Evolutionary conservation across 805 yeast genomes (phyloP).

Genomic region (Debaryomyces maramus): DNA sequence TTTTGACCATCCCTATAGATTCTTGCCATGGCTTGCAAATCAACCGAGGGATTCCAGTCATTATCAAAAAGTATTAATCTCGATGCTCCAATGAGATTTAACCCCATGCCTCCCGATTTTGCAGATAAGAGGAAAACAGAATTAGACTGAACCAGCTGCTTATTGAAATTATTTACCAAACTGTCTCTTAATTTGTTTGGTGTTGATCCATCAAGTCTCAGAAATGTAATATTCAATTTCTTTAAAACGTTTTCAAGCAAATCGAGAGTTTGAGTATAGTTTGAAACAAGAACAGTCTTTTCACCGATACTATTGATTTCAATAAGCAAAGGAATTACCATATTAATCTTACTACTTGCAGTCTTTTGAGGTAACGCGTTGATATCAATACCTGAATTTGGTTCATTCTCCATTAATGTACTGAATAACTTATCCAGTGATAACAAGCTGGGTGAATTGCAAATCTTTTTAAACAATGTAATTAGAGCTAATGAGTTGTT

Average conservation of each 20-base stretch:
- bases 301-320: constrained; percentile 52
- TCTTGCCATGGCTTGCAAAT: constrained; percentile 93
- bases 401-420: constrained; percentile 8
- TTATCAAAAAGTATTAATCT: constrained; percentile 83
- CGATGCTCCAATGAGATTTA: constrained; percentile 88
- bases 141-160: constrained; percentile 18
- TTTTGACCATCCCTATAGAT: constrained; percentile 93
- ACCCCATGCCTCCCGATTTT: constrained; percentile 91
- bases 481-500: constrained; percentile 65
- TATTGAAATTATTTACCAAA: constrained; percentile 70
- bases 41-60: constrained; percentile 96
- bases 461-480: constrained; percentile 71
- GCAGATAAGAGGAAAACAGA: constrained; percentile 80
- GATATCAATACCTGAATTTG: constrained; percentile 25
- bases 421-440: constrained; percentile 48
- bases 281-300: constrained; percentile 82
- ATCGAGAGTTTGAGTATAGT: constrained; percentile 85
- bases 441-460: constrained; percentile 76
- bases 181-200: constrained; percentile 63
- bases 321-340: constrained; percentile 56
- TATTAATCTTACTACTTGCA: constrained; percentile 63
- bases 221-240: constrained; percentile 49
- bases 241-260: constrained; percentile 59
- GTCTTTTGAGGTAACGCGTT: constrained; percentile 10
- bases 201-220: constrained; percentile 83